Base-by-base conservation (phyloP, 1,284 basidiomycete genomes). In the Ceratobasidium sp. region DNA sequence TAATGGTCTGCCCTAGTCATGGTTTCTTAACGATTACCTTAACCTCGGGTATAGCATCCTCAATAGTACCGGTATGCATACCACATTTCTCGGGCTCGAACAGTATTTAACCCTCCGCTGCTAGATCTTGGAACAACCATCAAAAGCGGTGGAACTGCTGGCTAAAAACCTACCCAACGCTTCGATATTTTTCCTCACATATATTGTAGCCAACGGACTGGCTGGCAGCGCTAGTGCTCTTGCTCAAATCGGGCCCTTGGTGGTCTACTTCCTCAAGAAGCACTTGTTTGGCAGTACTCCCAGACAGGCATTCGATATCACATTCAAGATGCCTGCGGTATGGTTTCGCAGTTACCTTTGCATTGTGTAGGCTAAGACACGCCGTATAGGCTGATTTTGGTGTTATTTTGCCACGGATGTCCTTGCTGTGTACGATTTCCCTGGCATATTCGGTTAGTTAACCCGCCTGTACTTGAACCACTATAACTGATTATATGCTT, bases 111-210 rank as follows among this genome's bases (percentile, higher is more conserved):
- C 15, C 32, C n/a, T n/a, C 3, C 81, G 95, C 3, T 81, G 84
- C 1, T 75, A 81, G n/a, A 78, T 96, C 35, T 76, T 86, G 13
- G 78, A 86, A 55, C 84, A 89, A 74, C 89, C 91, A 0, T 79
- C 80, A 0, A 83, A 82, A 3, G 81, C 90, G 31, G 88, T 93
- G 0, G 82, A 79, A 0, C 78, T 91, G 7, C 83, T 97, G 54
- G 91, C 94, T 0, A 73, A 79, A 40, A 87, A 93, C 62, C 82
- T 99, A 22, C 96, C 96, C 0, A 78, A 85, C 71, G 92, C 94
- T 0, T 93, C 92, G 20, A 95, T 88, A 70, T 99, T 97, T 86
- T 98, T 98, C 89, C 83, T 98, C 64, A 95, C 93, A 80, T 95
- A 81, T 72, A 86, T 79, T 65, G 75, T 77, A 7, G 73, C 71